Evolutionary conservation across 2,329 filamentous ascomycete genomes (phyloP), one percentile per base, ranked within the genome.

Genomic region (Fusarium begoniae): DNA sequence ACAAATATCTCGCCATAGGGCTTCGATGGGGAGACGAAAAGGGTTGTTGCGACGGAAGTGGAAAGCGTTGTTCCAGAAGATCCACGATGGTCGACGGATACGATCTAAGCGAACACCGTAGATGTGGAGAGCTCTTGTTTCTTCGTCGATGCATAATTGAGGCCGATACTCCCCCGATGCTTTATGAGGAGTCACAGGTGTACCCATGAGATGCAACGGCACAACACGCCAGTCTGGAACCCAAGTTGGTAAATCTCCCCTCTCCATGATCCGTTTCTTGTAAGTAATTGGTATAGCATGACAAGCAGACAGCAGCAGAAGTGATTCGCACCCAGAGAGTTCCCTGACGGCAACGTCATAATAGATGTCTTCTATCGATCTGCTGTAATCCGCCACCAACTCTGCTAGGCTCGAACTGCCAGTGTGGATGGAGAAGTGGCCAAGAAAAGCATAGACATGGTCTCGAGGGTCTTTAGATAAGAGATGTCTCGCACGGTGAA

Each of bases 181-280:
- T 18, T 75, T 68, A 37, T 83, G 81, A 5, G 79, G 80, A 18
- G 79, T 80, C 17, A 69, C 74, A 1, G 81, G 81, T 2, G 80
- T 77, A 5, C 77, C 79, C 20, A 83, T 72, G 14, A 83, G 74
- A 44, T 83, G 81, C 2, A 81, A 59, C 18, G 81, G 80, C 12
- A 77, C 61, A 12, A 79, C 62, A 5, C 80, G 77, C 82, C 82
- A 83, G 74, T 84, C 82, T 2, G 82, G 82, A 32, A 82, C 82
- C 82, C 82, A 84, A 1, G 81, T 80, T 3, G 82, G 82, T 8
- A 83, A 32, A 26, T 60, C 24, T 7, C 44, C 56, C 30, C 40
- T 62, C 20, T 35, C 28, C 40, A 59, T 54, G 3, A 55, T n/a
- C n/a, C 55, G 66, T 5, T 70, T 75, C 37, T 41, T 51, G 32